Evolutionary conservation across 2,329 filamentous ascomycete genomes (phyloP).

Genomic region (Colletotrichum phormii): DNA sequence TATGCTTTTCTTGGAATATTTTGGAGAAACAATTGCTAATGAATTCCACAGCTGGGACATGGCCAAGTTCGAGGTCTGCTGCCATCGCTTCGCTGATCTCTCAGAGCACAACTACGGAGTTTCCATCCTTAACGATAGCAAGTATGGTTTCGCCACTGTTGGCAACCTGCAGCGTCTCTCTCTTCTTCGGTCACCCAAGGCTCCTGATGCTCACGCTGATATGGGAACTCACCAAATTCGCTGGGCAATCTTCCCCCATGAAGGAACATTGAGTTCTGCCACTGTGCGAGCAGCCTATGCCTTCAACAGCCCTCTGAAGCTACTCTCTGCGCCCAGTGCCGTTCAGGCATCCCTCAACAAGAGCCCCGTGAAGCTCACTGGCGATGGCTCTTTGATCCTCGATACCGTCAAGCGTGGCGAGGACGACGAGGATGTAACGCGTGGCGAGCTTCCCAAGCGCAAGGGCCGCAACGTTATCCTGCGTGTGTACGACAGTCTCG

Average conservation of each 20-base stretch:
- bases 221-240: constrained; percentile 91
- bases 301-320: constrained; percentile 85
- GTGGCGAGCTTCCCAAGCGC: constrained; percentile 71
- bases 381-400: constrained; percentile 77
- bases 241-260: constrained; percentile 91
- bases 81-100: constrained; percentile 92
- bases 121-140: constrained; percentile 92
- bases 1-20: constrained; percentile 41
- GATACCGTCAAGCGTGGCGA: constrained; percentile 96
- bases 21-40: background rate
- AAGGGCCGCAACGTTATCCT: constrained; percentile 84
- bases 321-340: constrained; percentile 56
- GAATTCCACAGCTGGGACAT: constrained; percentile 78
- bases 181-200: constrained; percentile 88
- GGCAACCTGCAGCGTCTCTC: constrained; percentile 92
- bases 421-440: constrained; percentile 80
- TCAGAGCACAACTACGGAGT: constrained; percentile 91
- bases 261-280: constrained; percentile 74
- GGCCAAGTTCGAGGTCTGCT: constrained; percentile 98
- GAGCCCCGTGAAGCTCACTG: constrained; percentile 73
- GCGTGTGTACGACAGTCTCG: constrained; percentile 88
- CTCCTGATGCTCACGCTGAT: constrained; percentile 91
- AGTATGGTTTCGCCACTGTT: constrained; percentile 93
- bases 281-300: constrained; percentile 88
- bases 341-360: constrained; percentile 43